Conservation (phyloP, 106 monocot genomes). For the Apostasia shenzhenica region DNA sequence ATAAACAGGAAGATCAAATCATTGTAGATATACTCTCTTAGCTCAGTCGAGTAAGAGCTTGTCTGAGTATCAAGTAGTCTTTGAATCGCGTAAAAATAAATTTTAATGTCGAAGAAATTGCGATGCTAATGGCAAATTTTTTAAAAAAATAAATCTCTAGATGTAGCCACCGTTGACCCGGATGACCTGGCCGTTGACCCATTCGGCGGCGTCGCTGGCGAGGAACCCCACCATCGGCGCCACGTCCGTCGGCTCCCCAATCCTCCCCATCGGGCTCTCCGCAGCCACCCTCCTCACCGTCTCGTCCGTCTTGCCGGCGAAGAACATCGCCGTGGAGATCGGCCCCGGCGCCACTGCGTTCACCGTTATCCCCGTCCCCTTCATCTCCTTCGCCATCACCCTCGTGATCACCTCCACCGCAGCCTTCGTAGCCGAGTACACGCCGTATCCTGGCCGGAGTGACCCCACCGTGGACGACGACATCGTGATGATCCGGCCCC, state of each 20-base stretch:
- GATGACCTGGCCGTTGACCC: conserved; percentile 26
- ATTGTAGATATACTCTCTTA: too few species aligned
- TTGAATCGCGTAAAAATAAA: too few species aligned
- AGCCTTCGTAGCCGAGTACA: conserved; percentile 13
- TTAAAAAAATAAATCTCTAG: background rate
- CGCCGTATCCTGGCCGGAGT: conserved; percentile 12
- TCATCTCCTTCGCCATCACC: conserved; percentile 25
- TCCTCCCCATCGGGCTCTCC: conserved; percentile 14
- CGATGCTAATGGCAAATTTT: too few species aligned
- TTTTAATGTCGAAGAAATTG: too few species aligned
- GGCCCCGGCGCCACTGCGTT: conserved; percentile 24
- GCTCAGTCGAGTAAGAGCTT: too few species aligned
- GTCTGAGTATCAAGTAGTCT: too few species aligned
- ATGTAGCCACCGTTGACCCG: conserved; percentile 19
- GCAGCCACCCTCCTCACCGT: conserved; percentile 2
- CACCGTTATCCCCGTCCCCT: conserved; percentile 16
- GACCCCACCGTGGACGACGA: conserved; percentile 22
- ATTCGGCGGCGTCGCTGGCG: conserved; percentile 15
- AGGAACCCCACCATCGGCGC: conserved; percentile 19
- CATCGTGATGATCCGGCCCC: conserved; percentile 17
- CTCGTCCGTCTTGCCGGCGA: conserved; percentile 23
- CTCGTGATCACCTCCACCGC: conserved; percentile 18
- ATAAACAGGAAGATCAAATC: too few species aligned
- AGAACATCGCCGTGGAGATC: conserved; percentile 18
- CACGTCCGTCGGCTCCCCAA: conserved; percentile 23